phyloP scores from a whole-genome alignment of 306 rosid genomes.

The Hylodesmum podocarpum region DNA sequence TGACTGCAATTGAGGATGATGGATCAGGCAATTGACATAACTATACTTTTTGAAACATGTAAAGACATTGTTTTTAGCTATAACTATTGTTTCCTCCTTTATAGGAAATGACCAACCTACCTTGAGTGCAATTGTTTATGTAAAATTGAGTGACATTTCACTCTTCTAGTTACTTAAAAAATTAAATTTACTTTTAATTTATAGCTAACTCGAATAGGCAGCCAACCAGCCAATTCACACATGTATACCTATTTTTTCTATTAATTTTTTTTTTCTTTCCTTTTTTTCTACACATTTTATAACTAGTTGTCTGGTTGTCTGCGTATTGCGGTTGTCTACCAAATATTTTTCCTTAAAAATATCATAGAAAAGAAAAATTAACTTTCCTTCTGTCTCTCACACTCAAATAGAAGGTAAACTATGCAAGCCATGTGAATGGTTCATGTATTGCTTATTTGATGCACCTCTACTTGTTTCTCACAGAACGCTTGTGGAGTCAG shows the following conservation, averaged over 20 bases:
- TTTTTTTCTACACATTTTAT: too few relatives aligned
- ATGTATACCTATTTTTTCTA: too few relatives aligned
- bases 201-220: too few relatives aligned
- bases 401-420: background rate
- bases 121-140: background rate
- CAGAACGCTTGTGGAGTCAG: conserved; percentile 89
- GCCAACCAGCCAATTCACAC: too few relatives aligned
- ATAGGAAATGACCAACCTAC: background rate
- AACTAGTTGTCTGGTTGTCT: too few relatives aligned
- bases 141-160: background rate
- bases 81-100: background rate
- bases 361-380: background rate
- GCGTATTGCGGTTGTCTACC: too few relatives aligned
- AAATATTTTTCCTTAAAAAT: too few relatives aligned
- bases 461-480: background rate
- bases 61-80: background rate
- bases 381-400: background rate
- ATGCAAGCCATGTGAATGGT: background rate
- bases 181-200: too few relatives aligned
- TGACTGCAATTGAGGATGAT: background rate
- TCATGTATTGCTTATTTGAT: background rate
- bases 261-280: too few relatives aligned
- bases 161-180: background rate
- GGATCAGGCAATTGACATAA: background rate
- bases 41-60: background rate